Base-by-base conservation (phyloP, 495 filamentous ascomycete species). In the Trichoderma asperelloides region DNA sequence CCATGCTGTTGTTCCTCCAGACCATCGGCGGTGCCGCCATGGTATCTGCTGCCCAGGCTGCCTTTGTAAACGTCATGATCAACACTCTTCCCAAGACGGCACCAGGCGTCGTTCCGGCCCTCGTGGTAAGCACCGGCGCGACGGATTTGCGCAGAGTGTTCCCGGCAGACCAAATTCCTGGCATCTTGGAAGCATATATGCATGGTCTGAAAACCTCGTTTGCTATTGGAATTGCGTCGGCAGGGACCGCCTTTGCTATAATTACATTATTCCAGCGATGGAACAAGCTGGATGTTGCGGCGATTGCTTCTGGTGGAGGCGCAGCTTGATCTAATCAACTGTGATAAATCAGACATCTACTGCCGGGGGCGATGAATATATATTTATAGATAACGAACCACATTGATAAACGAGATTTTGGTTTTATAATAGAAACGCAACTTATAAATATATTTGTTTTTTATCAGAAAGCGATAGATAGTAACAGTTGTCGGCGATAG, bases 161-260 rank as follows among this genome's bases (percentile, higher is more conserved):
- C 69, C 41, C 77, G 0, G 62, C 70, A 4, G 75, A 79, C 3
- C 66, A 80, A 47, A 28, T 91, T 6, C 75, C 78, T 0, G 81
- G 78, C 2, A 78, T 90, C 25, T 55, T 89, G 30, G 47, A 70
- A 2, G 84, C 82, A 8, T 90, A 89, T 73, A 87, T 87, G 83
- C 71, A 68, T 0, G 86, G 84, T 9, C 67, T 90, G 65, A 82
- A 81, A 70, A 74, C 75, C 12, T 71, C 80, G 1, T 82, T 80
- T 66, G 75, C 77, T 0, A 68, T 85, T 27, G 70, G 75, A 4
- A 75, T 82, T 51, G 82, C 69, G 5, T 65, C 65, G 0, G 65
- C 71, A 1, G 75, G 75, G 0, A 3, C 65, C 3, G 45, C 70
- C 1, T 72, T 76, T 23, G 11, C 72, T 0, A 27, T 76, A 23